Evolutionary conservation across 352 stramenopile species (phyloP).

Genomic region (Blastocystis sp.): DNA sequence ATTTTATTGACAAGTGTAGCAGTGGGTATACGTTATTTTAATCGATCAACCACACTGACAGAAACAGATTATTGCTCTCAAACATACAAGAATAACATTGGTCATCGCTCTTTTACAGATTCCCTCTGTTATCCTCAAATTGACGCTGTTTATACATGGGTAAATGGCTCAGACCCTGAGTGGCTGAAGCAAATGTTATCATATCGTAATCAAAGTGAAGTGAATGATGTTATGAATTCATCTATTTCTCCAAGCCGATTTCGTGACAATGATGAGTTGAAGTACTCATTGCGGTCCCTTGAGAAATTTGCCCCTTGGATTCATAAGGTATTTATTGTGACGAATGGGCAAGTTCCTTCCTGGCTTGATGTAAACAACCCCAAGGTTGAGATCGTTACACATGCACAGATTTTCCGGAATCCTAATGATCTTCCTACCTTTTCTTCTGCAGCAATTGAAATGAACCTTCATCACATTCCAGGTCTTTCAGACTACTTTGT

Average conservation of each 20-base stretch:
- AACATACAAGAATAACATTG: slow-evolving; percentile 49
- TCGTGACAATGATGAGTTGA: slow-evolving; percentile 88
- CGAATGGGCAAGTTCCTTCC: slow-evolving; percentile 86
- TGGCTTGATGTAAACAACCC: slow-evolving; percentile 84
- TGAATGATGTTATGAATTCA: background rate
- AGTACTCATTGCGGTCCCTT: slow-evolving; percentile 81
- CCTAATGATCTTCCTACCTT: slow-evolving; percentile 83
- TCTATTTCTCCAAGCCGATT: slow-evolving; percentile 83
- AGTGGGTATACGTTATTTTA: background rate
- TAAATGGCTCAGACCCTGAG: slow-evolving; percentile 87
- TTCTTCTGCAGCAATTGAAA: slow-evolving; percentile 87
- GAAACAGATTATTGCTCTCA: slow-evolving; percentile 28
- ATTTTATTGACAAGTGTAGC: background rate
- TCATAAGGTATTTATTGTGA: slow-evolving; percentile 87
- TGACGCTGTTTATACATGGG: slow-evolving; percentile 92
- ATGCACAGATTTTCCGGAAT: slow-evolving; percentile 85
- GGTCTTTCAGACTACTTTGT: slow-evolving; percentile 86
- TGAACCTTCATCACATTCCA: slow-evolving; percentile 86
- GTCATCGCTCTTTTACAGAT: slow-evolving; percentile 64
- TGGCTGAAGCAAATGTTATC: slow-evolving; percentile 80
- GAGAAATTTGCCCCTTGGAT: slow-evolving; percentile 91
- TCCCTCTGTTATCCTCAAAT: slow-evolving; percentile 74
- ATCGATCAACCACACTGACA: background rate
- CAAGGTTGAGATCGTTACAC: slow-evolving; percentile 81
- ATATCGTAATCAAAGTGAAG: slow-evolving; percentile 69